A percentile compares a stretch with the other conserved stretches of the same genome.
phyloP scores from a whole-genome alignment of 768 basidiomycete genomes.

The Lactifluus hygrophoroides region DNA sequence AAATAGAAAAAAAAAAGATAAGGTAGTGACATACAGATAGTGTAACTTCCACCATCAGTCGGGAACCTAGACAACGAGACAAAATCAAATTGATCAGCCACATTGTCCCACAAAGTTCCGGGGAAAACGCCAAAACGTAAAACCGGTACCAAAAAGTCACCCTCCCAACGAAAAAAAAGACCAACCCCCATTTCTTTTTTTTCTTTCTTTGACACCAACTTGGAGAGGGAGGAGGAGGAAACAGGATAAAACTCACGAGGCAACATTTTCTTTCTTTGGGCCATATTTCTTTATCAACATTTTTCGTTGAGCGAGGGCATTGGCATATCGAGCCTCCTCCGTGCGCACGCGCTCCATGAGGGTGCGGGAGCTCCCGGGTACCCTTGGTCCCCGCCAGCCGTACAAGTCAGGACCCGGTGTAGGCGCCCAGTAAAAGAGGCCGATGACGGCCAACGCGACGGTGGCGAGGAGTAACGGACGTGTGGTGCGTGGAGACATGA shows the following conservation, averaged over 20 bases:
- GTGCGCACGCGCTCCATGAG: not conserved
- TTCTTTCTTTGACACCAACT: too few species aligned
- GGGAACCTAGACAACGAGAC: conserved; percentile 2
- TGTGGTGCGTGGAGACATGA: conserved; percentile 4
- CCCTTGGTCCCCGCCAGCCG: not conserved
- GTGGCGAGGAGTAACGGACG: not conserved
- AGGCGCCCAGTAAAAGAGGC: conserved; percentile 4
- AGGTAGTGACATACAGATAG: not conserved
- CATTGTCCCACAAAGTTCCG: not conserved
- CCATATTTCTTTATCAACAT: conserved; percentile 1
- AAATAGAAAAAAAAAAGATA: too few species aligned
- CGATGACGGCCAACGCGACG: not conserved
- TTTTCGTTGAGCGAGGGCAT: not conserved
- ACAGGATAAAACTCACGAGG: too few species aligned
- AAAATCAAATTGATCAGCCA: not conserved
- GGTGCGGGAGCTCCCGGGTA: not conserved
- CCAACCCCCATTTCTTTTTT: too few species aligned
- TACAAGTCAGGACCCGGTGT: not conserved
- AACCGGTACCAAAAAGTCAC: too few species aligned
- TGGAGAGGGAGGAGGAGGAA: too few species aligned
- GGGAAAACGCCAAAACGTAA: too few species aligned
- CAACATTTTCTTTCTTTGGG: not conserved
- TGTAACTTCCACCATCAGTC: not conserved
- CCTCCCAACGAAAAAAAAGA: too few species aligned
- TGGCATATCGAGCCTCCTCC: not conserved